Conservation (phyloP, 192 early-diverging fungal species). For the Ambispora gerdemannii region DNA sequence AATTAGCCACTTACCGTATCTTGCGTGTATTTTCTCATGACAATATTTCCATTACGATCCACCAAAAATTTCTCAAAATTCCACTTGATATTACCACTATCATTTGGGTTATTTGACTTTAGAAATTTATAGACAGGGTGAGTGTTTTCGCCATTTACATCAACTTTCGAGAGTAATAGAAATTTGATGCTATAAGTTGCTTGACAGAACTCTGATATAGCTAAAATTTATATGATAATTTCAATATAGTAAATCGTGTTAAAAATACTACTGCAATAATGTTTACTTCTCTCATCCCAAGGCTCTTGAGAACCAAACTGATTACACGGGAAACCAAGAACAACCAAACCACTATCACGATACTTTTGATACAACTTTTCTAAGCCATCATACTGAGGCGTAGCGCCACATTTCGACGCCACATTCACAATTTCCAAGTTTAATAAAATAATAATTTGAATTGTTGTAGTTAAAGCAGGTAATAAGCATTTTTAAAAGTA, state of each 20-base stretch:
- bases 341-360: slow-evolving; percentile 66
- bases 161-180: slow-evolving; percentile 83
- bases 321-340: slow-evolving; percentile 92
- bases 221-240: no score
- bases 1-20: slow-evolving; percentile 5
- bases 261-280: no score
- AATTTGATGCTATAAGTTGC: slow-evolving; percentile 77
- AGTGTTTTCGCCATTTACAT: slow-evolving; percentile 75
- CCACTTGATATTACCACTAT: slow-evolving; percentile 71
- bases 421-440: slow-evolving; percentile 69
- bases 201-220: slow-evolving; percentile 59
- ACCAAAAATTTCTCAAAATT: slow-evolving; percentile 87
- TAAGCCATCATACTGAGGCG: slow-evolving; percentile 71
- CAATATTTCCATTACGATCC: slow-evolving; percentile 60
- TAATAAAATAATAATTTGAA: not conserved
- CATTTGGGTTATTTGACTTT: slow-evolving; percentile 51
- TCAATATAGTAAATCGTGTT: no score
- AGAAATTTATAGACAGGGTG: slow-evolving; percentile 62
- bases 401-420: slow-evolving; percentile 88
- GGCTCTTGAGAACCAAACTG: slow-evolving; percentile 68
- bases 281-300: slow-evolving; percentile 6
- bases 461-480: no score
- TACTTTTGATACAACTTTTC: slow-evolving; percentile 68
- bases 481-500: slow-evolving; percentile 7
- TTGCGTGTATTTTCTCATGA: slow-evolving; percentile 51